Evolutionary conservation across 805 yeast species (phyloP), one percentile per base, ranked within the genome.

Genomic region (Hanseniaspora hatyaiensis): DNA sequence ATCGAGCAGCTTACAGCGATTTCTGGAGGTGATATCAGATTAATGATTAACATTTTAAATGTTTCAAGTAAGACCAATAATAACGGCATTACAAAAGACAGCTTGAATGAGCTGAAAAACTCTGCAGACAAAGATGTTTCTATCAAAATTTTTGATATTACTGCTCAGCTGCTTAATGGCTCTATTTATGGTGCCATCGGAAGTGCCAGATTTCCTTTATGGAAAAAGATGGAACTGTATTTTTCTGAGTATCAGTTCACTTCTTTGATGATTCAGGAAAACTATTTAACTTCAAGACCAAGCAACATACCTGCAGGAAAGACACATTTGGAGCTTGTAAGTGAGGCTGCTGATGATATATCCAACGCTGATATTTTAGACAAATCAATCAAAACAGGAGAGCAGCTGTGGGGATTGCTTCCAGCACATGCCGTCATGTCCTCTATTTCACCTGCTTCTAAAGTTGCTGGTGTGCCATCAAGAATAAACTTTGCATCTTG

Each of bases 201-300:
- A 2, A 49, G 73, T 68, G 16, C 66, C 64, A 54, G 65, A 74
- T 71, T 74, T 50, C 70, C 78, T 2, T 61, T 89, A 52, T 82
- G 80, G 62, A 95, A 86, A 53, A 83, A 86, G 59, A 79, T 89
- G 57, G 89, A 83, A 56, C 71, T 86, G 45, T 92, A 87, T 60
- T 92, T 92, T 68, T 87, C 86, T 63, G 98, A 92, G 64, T 83
- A 85, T 64, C 96, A 87, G 59, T 82, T 92, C 60, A 79, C 94
- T 1, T 97, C 98, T 4, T 70, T 89, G 52, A 89, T 92, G 97
- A 75, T 92, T 46, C 96, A 89, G 59, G 98, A 92, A 61, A 92
- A 92, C 65, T 92, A 92, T 60, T 63, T 85, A 41, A 65, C 65
- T 30, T 79, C 94, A 0, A 67, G 66, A 34, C 95, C 94, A 1